Percentiles rank a stretch among this genome's conserved stretches.
Conservation (phyloP, 495 filamentous ascomycete species). For the Podospora australis region DNA sequence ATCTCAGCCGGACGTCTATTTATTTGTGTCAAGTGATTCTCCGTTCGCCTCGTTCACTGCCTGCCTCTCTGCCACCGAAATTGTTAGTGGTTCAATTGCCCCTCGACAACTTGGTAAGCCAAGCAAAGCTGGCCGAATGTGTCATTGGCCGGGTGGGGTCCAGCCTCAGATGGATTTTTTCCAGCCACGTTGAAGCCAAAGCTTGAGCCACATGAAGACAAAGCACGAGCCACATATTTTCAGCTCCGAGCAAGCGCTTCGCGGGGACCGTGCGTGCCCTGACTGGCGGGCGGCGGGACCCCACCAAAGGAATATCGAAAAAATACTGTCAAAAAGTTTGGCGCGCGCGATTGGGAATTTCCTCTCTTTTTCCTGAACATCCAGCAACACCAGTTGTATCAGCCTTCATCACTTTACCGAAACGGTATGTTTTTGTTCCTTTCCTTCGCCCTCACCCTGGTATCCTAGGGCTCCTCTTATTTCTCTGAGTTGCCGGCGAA, state of each 20-base stretch:
- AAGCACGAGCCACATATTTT: not conserved
- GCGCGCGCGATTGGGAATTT: slow-evolving; percentile 8
- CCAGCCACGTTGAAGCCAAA: too few relatives aligned
- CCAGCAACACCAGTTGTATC: slow-evolving; percentile 4
- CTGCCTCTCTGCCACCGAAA: too few relatives aligned
- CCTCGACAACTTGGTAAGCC: slow-evolving; percentile 1
- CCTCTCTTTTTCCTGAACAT: slow-evolving; percentile 1
- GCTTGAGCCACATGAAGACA: not conserved
- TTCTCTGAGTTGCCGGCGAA: too few relatives aligned
- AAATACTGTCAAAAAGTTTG: slow-evolving; percentile 15
- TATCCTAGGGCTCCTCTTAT: not conserved
- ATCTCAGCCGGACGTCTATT: too few relatives aligned
- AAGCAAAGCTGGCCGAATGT: slow-evolving; percentile 35
- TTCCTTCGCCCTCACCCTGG: not conserved
- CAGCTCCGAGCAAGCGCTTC: not conserved
- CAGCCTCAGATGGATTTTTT: too few relatives aligned
- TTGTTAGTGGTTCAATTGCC: too few relatives aligned
- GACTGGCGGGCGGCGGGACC: slow-evolving; percentile 10
- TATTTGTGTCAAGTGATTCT: too few relatives aligned
- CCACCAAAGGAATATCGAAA: slow-evolving; percentile 7
- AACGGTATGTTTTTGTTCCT: slow-evolving; percentile 30
- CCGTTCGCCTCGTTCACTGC: too few relatives aligned
- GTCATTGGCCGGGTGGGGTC: slow-evolving; percentile 23
- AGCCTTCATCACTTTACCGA: slow-evolving; percentile 79
- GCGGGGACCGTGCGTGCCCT: slow-evolving; percentile 14